Percentiles rank a stretch among this genome's conserved stretches.
phyloP scores from a whole-genome alignment of 352 stramenopile genomes.

The Phytophthora nicotianae region DNA sequence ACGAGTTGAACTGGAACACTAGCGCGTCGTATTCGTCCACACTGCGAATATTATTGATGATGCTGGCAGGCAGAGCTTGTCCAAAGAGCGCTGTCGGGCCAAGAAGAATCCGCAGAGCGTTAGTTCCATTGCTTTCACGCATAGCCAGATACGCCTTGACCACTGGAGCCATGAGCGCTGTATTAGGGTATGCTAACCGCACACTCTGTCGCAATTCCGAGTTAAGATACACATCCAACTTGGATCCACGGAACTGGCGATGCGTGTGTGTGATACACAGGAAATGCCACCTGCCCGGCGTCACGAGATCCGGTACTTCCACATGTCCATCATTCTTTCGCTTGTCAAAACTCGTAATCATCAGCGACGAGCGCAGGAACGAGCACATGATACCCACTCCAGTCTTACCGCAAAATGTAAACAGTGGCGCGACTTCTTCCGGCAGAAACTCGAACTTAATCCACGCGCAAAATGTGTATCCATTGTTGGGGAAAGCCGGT shows the following conservation, averaged over 20 bases:
- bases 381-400: conserved; percentile 81
- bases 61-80: conserved; percentile 59
- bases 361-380: conserved; percentile 75
- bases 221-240: conserved; percentile 84
- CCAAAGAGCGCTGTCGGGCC: conserved; percentile 68
- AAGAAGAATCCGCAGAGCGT: conserved; percentile 62
- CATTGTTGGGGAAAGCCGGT: conserved; percentile 77
- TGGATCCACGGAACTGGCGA: conserved; percentile 81
- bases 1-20: conserved; percentile 81
- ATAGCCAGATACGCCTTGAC: conserved; percentile 83
- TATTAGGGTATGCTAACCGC: conserved; percentile 82
- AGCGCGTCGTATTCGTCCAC: conserved; percentile 77
- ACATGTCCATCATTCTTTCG: conserved; percentile 87
- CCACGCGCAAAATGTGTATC: conserved; percentile 87
- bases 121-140: conserved; percentile 71
- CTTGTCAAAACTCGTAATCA: conserved; percentile 86
- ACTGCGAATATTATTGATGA: conserved; percentile 71
- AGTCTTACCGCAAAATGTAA: conserved; percentile 81
- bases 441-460: conserved; percentile 84
- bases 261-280: conserved; percentile 87
- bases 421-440: conserved; percentile 72
- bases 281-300: conserved; percentile 76
- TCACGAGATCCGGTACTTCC: conserved; percentile 73
- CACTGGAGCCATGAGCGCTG: conserved; percentile 71
- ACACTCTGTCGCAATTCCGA: conserved; percentile 73